Conservation (phyloP, 257 asterid species). For the Ehretia macrophylla region DNA sequence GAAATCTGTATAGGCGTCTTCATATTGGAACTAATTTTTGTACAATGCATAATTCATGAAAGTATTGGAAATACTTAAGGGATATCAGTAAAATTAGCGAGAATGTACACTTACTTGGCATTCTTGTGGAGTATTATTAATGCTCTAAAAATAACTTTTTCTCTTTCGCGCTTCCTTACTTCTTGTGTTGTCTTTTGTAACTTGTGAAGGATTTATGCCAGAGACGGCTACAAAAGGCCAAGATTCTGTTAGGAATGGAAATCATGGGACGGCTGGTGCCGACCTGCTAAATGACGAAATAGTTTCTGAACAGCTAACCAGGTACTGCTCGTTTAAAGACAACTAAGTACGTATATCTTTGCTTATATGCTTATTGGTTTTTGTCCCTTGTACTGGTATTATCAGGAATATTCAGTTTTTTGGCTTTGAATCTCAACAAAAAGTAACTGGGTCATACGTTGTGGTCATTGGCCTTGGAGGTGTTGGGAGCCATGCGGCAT, state of each 20-base stretch:
- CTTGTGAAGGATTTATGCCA: constrained; percentile 3
- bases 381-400: constrained; percentile 10
- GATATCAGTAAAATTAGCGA: no score
- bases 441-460: constrained; percentile 73
- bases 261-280: constrained; percentile 20
- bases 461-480: constrained; percentile 99
- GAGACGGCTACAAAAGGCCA: constrained; percentile 4
- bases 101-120: no score
- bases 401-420: constrained; percentile 92
- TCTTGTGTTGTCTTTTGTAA: not conserved
- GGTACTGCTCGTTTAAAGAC: constrained; percentile 34
- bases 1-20: no score
- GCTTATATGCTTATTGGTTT: not conserved
- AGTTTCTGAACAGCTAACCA: constrained; percentile 92
- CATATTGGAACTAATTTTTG: no score
- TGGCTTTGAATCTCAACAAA: constrained; percentile 74
- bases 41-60: no score
- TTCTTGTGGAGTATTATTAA: no score
- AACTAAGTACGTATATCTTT: not conserved
- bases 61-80: no score
- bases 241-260: constrained; percentile 19
- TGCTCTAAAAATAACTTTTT: no score
- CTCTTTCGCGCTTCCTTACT: not conserved
- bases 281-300: constrained; percentile 80
- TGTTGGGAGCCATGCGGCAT: constrained; percentile 98